Conservation (phyloP, 805 yeast species). For the Barnettozyma sucrosica region DNA sequence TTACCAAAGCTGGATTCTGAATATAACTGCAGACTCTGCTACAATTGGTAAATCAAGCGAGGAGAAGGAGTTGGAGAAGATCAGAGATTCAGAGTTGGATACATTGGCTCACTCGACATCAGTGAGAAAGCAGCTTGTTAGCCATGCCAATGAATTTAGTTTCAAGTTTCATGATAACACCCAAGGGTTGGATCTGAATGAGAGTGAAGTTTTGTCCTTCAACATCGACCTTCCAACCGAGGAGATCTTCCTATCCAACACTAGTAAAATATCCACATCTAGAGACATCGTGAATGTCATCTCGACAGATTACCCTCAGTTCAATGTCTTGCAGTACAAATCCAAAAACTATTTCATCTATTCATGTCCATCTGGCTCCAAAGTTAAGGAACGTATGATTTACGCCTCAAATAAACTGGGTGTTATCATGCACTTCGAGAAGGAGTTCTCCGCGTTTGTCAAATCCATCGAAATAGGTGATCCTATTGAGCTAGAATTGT, state of each 20-base stretch:
- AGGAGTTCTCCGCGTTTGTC: constrained; percentile 21
- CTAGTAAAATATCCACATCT: constrained; percentile 19
- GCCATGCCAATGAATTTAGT: constrained; percentile 24
- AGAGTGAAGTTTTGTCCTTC: constrained; percentile 39
- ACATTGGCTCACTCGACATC: constrained; percentile 29
- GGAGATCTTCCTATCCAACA: constrained; percentile 34
- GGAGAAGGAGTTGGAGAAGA: constrained; percentile 45
- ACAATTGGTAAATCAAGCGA: constrained; percentile 50
- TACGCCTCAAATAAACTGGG: constrained; percentile 79
- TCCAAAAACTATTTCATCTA: constrained; percentile 56
- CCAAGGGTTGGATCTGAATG: constrained; percentile 22
- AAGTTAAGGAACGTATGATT: constrained; percentile 86
- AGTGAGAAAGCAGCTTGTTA: constrained; percentile 24
- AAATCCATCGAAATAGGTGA: constrained; percentile 68
- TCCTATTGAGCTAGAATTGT: constrained; percentile 56
- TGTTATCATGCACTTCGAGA: constrained; percentile 45
- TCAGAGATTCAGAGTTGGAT: constrained; percentile 38
- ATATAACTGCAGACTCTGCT: constrained; percentile 31
- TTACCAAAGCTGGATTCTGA: constrained; percentile 40
- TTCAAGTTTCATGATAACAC: constrained; percentile 27
- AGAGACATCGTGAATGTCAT: constrained; percentile 31
- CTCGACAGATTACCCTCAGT: constrained; percentile 45
- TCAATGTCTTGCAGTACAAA: constrained; percentile 45
- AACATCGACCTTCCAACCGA: constrained; percentile 47
- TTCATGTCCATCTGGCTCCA: constrained; percentile 86